Evolutionary conservation across 176 grass and related monocot genomes (phyloP).

Genomic region (Ensete glaucum): DNA sequence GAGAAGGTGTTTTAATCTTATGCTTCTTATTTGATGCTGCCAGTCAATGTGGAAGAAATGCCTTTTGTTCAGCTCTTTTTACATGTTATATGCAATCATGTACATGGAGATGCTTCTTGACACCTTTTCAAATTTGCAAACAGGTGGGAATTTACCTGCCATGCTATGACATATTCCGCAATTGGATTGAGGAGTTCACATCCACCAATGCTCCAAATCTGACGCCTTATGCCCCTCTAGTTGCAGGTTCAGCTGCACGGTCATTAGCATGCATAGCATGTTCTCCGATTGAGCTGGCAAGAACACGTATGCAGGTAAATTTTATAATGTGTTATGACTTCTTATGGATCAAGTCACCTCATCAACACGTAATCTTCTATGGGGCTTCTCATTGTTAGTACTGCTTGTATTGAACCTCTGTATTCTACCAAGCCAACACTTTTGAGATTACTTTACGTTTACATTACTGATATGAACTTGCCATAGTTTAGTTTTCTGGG

Average conservation of each 20-base stretch:
- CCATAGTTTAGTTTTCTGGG: too few species aligned
- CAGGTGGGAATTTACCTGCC: slow-evolving; percentile 98
- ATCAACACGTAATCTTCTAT: too few species aligned
- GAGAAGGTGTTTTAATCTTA: too few species aligned
- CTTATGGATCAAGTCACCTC: neutral
- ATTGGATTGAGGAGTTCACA: slow-evolving; percentile 70
- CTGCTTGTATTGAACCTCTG: too few species aligned
- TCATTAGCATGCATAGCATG: slow-evolving; percentile 83
- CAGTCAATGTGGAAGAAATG: too few species aligned
- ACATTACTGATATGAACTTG: too few species aligned
- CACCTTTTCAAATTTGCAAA: slow-evolving; percentile 22
- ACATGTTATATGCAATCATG: neutral
- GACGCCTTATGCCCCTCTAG: slow-evolving; percentile 58
- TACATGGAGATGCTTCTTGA: neutral
- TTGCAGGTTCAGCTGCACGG: slow-evolving; percentile 76
- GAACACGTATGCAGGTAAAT: slow-evolving; percentile 83
- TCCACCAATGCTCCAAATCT: slow-evolving; percentile 54
- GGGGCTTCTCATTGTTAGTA: too few species aligned
- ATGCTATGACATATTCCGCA: slow-evolving; percentile 90
- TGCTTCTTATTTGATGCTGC: too few species aligned
- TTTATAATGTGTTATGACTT: neutral
- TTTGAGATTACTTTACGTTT: too few species aligned
- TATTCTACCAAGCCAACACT: too few species aligned
- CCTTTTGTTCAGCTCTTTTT: neutral
- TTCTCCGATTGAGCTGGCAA: slow-evolving; percentile 79